Evolutionary conservation across 345 rosid species (phyloP).

Genomic region (Fremontodendron californicum): DNA sequence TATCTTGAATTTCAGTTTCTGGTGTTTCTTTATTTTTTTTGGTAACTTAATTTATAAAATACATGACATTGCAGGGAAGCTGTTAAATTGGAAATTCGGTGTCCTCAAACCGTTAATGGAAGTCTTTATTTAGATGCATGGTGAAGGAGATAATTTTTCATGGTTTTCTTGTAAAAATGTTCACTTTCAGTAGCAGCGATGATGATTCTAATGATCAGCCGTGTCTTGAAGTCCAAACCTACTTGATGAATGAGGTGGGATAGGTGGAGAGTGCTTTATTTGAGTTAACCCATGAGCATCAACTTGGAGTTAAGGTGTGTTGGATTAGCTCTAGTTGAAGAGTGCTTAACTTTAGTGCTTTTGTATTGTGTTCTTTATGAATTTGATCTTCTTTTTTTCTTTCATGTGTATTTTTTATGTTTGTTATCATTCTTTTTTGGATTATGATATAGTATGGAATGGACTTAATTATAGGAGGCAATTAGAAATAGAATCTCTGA

Average conservation of each 20-base stretch:
- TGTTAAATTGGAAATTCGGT: too few species aligned
- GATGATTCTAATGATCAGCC: too few species aligned
- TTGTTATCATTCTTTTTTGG: background rate
- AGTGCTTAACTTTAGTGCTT: background rate
- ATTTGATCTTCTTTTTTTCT: background rate
- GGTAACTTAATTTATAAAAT: background rate
- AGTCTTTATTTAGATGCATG: background rate
- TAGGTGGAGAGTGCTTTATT: too few species aligned
- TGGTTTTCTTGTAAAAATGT: constrained; percentile 1
- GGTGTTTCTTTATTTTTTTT: background rate
- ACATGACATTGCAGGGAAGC: constrained; percentile 44
- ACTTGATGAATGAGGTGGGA: too few species aligned
- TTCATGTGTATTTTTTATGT: background rate
- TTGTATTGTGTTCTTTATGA: too few species aligned
- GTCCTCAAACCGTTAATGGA: constrained; percentile 50
- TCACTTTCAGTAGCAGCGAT: constrained; percentile 21
- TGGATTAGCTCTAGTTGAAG: background rate
- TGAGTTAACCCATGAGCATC: constrained; percentile 49
- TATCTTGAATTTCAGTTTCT: too few species aligned
- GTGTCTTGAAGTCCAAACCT: too few species aligned
- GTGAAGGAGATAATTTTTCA: background rate
- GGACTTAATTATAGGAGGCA: constrained; percentile 55
- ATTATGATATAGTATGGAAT: constrained; percentile 7
- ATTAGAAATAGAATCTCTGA: constrained; percentile 58
- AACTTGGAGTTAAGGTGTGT: constrained; percentile 56